A percentile compares a stretch with the other conserved stretches of the same genome.
Conservation (phyloP, 148 eudicot genomes). For the Vaccinium darrowii region DNA sequence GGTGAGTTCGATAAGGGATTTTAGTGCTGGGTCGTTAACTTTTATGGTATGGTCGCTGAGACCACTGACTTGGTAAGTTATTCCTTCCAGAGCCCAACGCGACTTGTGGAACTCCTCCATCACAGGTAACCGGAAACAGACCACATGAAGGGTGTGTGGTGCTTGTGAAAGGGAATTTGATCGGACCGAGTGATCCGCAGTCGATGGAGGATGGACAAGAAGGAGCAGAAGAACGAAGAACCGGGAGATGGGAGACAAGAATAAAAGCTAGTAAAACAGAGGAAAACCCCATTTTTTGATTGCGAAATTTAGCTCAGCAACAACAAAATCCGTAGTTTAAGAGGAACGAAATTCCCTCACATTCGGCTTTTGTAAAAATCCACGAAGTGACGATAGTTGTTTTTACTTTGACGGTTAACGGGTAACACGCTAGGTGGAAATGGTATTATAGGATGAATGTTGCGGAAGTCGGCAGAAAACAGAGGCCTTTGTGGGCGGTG, state of each 20-base stretch:
- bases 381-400: no score
- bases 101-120: constrained; percentile 5
- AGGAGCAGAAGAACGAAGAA: neutral
- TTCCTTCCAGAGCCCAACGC: constrained; percentile 14
- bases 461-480: no score
- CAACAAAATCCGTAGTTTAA: no score
- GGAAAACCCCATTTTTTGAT: neutral
- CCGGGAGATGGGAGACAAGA: constrained; percentile 1
- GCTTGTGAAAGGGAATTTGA: constrained; percentile 40
- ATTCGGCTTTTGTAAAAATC: no score
- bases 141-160: constrained; percentile 28
- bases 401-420: no score
- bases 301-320: no score
- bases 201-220: constrained; percentile 34
- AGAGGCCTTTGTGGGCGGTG: no score
- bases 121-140: constrained; percentile 28
- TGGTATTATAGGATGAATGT: no score
- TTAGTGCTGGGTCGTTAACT: neutral
- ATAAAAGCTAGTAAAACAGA: neutral
- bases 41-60: neutral
- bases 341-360: no score
- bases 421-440: no score
- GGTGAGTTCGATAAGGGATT: neutral
- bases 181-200: constrained; percentile 18
- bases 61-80: neutral